Base-by-base conservation (phyloP, 306 rosid genomes). In the Dalbergia cultrata region DNA sequence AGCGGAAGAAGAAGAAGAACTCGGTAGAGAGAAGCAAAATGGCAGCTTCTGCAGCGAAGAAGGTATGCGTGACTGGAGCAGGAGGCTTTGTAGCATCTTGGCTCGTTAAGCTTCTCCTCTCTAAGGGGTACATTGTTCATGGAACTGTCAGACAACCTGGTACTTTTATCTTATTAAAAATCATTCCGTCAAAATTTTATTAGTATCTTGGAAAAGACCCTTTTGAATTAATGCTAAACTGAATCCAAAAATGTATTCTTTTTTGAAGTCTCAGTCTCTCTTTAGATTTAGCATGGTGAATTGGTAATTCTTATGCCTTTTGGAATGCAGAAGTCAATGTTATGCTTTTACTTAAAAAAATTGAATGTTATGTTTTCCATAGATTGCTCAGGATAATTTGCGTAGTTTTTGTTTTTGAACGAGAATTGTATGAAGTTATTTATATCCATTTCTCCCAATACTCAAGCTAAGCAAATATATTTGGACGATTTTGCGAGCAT, bases 21-120 rank as follows among this genome's bases (percentile, higher is more conserved):
- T 26, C 31, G 31, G 31, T 26, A 26, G 31, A 26, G 31, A 0
- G 31, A 26, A 26, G 3, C 31, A 26, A 26, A 26, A 26, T 26
- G 31, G 31, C 31, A 26, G 31, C 31, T 26, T 26, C 31, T 26
- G 76, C 16, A 58, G 73, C 66, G 11, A 84, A 77, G 66, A 82
- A 31, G 71, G 94, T 90, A 1, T 92, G 97, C 63, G 94, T 94
- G 3, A 92, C 91, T 1, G 97, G 98, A 0, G 94, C 92, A 0
- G 98, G 97, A 50, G 98, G 97, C 8, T 94, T 94, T 64, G 66
- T 90, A 14, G 97, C 87, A 0, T 92, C 97, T 13, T 88, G 91
- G 89, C 87, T 92, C 3, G 85, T 92, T 26, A 88, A 92, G 75
- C 83, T 80, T 79, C 92, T 94, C 5, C 97, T 94, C n/a, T 92